Conservation (phyloP, 2,329 filamentous ascomycete species). For the Beauveria sp. region DNA sequence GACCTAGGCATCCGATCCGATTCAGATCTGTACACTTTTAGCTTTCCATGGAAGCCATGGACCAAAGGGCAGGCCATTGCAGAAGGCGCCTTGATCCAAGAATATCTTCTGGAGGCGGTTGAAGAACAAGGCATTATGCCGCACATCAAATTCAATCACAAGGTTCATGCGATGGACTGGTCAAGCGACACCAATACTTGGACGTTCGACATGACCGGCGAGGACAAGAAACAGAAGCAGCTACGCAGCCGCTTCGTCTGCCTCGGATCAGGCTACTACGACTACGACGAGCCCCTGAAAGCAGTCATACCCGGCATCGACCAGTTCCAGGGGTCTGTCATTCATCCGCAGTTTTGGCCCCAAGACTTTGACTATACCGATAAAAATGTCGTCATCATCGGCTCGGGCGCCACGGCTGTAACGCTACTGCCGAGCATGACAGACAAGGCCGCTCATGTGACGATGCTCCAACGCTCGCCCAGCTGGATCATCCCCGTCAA, state of each 20-base stretch:
- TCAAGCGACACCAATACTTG: slow-evolving; percentile 14
- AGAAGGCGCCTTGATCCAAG: slow-evolving; percentile 41
- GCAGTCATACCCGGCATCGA: slow-evolving; percentile 37
- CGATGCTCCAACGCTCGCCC: slow-evolving; percentile 64
- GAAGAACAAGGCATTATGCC: slow-evolving; percentile 43
- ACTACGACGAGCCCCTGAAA: slow-evolving; percentile 52
- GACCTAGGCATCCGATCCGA: slow-evolving; percentile 52
- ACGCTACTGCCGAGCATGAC: slow-evolving; percentile 57
- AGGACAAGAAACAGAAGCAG: slow-evolving; percentile 18
- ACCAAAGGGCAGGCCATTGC: slow-evolving; percentile 40
- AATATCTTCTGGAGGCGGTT: slow-evolving; percentile 47
- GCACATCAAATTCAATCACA: slow-evolving; percentile 40
- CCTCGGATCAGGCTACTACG: slow-evolving; percentile 56
- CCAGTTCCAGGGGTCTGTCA: slow-evolving; percentile 31
- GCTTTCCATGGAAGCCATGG: slow-evolving; percentile 67
- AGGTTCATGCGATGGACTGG: slow-evolving; percentile 36
- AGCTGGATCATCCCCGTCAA: slow-evolving; percentile 43
- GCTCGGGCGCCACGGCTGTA: slow-evolving; percentile 59
- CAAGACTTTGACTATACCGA: slow-evolving; percentile 54
- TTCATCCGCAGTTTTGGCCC: slow-evolving; percentile 72
- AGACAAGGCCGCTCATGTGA: slow-evolving; percentile 49
- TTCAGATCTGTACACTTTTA: slow-evolving; percentile 54
- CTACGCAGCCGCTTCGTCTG: slow-evolving; percentile 42
- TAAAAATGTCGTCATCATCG: slow-evolving; percentile 60
- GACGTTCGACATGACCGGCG: neutral